phyloP scores from a whole-genome alignment of 2,329 filamentous ascomycete species.

The Malbranchea cinnamomea region DNA sequence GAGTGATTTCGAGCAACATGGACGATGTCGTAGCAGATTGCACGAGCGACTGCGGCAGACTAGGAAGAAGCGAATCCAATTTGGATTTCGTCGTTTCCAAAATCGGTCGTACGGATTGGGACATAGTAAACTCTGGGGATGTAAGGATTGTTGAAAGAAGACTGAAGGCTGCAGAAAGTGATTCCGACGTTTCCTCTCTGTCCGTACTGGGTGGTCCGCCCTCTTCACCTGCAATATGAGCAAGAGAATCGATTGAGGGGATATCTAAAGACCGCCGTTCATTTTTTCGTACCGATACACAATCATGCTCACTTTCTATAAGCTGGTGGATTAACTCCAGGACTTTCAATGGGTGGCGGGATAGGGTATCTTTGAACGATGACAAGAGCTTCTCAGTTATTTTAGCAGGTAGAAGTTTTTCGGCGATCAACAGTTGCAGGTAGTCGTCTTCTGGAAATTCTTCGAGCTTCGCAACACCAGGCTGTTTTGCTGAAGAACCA shows the following conservation, averaged over 20 bases:
- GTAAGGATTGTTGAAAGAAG: conserved; percentile 28
- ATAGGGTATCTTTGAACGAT: conserved; percentile 28
- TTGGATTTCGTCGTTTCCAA: conserved; percentile 21
- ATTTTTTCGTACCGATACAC: too few relatives aligned
- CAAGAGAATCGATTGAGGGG: conserved; percentile 22
- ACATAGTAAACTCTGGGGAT: conserved; percentile 24
- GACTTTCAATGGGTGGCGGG: conserved; percentile 24
- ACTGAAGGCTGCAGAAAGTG: conserved; percentile 27
- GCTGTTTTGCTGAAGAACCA: conserved; percentile 7
- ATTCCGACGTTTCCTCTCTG: conserved; percentile 23
- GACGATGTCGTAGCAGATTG: conserved; percentile 27
- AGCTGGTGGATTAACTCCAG: conserved; percentile 28
- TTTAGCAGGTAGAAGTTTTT: conserved; percentile 26
- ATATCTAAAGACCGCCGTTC: conserved; percentile 10
- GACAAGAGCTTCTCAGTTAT: conserved; percentile 26
- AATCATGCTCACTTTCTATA: conserved; percentile 26
- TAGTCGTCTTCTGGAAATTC: conserved; percentile 12
- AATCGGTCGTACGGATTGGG: conserved; percentile 16
- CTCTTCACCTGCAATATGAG: conserved; percentile 18
- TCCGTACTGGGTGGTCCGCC: too few relatives aligned
- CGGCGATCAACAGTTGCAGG: conserved; percentile 17
- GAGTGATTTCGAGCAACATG: conserved; percentile 28
- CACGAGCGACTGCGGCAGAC: conserved; percentile 18
- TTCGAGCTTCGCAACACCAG: conserved; percentile 4
- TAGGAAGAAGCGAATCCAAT: conserved; percentile 21